Conservation (phyloP, 2,329 filamentous ascomycete species). For the Fusarium chlamydosporum region DNA sequence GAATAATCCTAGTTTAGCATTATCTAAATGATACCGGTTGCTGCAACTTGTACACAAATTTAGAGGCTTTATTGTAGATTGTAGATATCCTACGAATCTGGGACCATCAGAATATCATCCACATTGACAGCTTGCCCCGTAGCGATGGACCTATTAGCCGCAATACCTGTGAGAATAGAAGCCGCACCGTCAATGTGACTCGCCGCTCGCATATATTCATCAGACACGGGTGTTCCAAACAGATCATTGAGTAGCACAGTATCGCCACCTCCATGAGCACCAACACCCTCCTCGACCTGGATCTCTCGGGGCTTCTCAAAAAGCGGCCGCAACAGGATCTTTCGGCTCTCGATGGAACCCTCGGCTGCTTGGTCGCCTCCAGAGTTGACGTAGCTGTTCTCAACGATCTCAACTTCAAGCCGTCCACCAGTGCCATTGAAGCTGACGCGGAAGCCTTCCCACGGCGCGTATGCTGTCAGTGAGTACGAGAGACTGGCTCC, state of each 20-base stretch:
- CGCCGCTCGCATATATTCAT: conserved; percentile 68
- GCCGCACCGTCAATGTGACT: conserved; percentile 71
- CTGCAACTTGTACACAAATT: too few species aligned
- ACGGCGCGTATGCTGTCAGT: conserved; percentile 72
- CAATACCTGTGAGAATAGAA: conserved; percentile 72
- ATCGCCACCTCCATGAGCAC: conserved; percentile 73
- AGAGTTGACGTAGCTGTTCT: conserved; percentile 73
- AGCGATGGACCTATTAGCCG: conserved; percentile 69
- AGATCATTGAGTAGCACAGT: conserved; percentile 69
- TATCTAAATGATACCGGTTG: too few species aligned
- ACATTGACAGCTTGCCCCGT: conserved; percentile 70
- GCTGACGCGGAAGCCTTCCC: conserved; percentile 71
- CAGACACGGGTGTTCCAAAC: conserved; percentile 67
- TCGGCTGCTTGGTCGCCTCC: conserved; percentile 70
- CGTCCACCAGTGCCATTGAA: conserved; percentile 72
- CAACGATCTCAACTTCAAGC: conserved; percentile 73
- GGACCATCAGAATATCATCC: conserved; percentile 62
- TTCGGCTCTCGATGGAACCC: conserved; percentile 65
- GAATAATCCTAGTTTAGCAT: background rate
- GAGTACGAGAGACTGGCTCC: conserved; percentile 72
- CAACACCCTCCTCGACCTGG: conserved; percentile 64
- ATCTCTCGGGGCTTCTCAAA: conserved; percentile 71
- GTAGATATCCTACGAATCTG: conserved; percentile 3
- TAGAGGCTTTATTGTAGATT: too few species aligned
- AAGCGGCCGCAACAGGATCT: conserved; percentile 65